Evolutionary conservation across 176 grass and related monocot species (phyloP).

Genomic region (Hyparrhenia diplandra): DNA sequence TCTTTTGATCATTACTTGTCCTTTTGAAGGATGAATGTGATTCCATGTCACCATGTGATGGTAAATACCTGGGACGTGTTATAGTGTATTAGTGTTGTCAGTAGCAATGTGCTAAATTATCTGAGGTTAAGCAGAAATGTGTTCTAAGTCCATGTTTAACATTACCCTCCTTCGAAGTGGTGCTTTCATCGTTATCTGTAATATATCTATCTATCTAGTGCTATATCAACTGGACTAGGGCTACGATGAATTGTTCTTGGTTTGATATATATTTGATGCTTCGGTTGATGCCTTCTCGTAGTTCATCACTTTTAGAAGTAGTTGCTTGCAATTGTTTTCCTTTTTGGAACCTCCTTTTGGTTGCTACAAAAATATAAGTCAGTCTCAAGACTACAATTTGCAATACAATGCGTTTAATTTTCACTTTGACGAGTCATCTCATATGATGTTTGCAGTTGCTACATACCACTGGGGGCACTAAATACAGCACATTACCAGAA

Average conservation of each 20-base stretch:
- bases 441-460: background rate
- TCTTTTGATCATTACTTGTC: constrained; percentile 15
- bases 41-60: constrained; percentile 23
- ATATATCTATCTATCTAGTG: background rate
- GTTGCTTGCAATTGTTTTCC: no score
- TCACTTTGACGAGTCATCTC: background rate
- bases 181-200: background rate
- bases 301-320: background rate
- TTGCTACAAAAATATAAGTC: background rate
- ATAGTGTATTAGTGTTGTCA: background rate
- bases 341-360: background rate
- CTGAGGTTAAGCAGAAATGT: background rate
- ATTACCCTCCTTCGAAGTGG: background rate
- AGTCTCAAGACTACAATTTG: background rate
- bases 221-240: background rate
- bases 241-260: background rate
- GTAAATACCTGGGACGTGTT: constrained; percentile 23
- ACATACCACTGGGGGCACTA: background rate
- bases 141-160: background rate
- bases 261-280: background rate
- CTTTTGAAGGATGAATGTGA: constrained; percentile 36
- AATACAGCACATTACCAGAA: background rate
- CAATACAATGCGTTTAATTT: background rate
- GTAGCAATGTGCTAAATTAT: constrained; percentile 20
- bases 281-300: background rate